Evolutionary conservation across 805 yeast genomes (phyloP).

Genomic region (Metschnikowia santaceciliae): DNA sequence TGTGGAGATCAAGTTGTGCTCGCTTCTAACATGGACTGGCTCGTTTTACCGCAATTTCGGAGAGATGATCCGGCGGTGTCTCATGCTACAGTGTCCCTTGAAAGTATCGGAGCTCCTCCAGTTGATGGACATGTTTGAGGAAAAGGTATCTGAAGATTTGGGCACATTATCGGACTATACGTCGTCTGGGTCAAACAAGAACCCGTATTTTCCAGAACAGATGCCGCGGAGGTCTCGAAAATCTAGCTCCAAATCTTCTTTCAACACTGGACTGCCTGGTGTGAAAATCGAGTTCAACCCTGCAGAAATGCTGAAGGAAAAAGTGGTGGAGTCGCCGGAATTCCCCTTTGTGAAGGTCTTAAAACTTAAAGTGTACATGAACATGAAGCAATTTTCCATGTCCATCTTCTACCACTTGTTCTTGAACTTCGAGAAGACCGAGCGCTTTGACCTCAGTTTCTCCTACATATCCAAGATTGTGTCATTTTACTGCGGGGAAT

Average conservation of each 20-base stretch:
- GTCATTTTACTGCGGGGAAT: constrained; percentile 24
- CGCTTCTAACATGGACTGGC: neutral
- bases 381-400: constrained; percentile 24
- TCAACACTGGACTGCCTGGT: constrained; percentile 2
- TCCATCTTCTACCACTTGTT: constrained; percentile 33
- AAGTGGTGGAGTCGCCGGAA: neutral
- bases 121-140: constrained; percentile 6
- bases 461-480: constrained; percentile 31
- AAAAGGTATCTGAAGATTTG: constrained; percentile 3
- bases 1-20: constrained; percentile 32
- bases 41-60: constrained; percentile 26
- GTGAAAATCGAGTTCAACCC: constrained; percentile 1
- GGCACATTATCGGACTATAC: constrained; percentile 5
- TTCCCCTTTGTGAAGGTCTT: constrained; percentile 14
- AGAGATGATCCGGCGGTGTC: constrained; percentile 30
- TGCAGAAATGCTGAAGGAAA: constrained; percentile 2
- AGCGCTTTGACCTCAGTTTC: constrained; percentile 27
- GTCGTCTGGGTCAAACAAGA: neutral
- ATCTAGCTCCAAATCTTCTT: neutral
- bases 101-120: constrained; percentile 35
- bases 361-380: constrained; percentile 26
- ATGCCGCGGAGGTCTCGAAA: neutral
- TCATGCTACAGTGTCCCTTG: constrained; percentile 38
- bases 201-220: neutral
- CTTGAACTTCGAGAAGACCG: constrained; percentile 35